Percentiles rank a stretch among this genome's conserved stretches.
Conservation (phyloP, 192 early-diverging fungal genomes). For the Globomyces pollinis-pini region DNA sequence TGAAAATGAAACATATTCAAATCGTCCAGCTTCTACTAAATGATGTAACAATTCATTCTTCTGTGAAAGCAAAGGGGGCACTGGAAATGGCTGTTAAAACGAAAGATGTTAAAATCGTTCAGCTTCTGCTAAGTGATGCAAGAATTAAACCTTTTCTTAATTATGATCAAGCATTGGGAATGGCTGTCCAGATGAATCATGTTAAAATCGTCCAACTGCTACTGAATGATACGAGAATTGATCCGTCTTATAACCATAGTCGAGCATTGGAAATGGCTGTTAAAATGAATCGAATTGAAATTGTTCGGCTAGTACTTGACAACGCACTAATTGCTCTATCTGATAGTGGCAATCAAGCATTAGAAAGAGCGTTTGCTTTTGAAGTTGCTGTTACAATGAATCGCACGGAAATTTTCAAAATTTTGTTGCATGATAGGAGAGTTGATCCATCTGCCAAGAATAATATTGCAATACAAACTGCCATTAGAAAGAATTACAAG, state of each 20-base stretch:
- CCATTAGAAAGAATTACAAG: neutral
- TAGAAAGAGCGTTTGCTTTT: neutral
- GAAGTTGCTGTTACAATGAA: neutral
- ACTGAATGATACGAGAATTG: neutral
- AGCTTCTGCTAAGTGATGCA: slow-evolving; percentile 6
- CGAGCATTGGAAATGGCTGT: no score
- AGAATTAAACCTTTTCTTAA: neutral
- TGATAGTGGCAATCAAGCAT: neutral
- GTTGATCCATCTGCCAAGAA: slow-evolving; percentile 9
- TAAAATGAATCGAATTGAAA: no score
- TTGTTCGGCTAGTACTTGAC: no score
- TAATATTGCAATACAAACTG: slow-evolving; percentile 3
- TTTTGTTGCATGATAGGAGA: neutral
- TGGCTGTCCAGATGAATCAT: neutral
- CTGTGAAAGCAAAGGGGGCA: no score
- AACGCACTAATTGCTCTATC: no score
- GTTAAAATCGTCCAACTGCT: neutral
- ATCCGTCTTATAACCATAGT: no score
- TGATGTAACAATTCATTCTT: neutral
- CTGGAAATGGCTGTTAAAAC: no score
- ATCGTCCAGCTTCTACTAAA: neutral
- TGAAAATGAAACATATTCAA: neutral
- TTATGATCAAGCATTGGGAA: neutral
- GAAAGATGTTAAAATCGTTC: neutral
- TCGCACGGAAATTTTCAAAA: neutral